A percentile compares a stretch with the other conserved stretches of the same genome.
Conservation (phyloP, 805 yeast species). For the Metschnikowia santaceciliae region DNA sequence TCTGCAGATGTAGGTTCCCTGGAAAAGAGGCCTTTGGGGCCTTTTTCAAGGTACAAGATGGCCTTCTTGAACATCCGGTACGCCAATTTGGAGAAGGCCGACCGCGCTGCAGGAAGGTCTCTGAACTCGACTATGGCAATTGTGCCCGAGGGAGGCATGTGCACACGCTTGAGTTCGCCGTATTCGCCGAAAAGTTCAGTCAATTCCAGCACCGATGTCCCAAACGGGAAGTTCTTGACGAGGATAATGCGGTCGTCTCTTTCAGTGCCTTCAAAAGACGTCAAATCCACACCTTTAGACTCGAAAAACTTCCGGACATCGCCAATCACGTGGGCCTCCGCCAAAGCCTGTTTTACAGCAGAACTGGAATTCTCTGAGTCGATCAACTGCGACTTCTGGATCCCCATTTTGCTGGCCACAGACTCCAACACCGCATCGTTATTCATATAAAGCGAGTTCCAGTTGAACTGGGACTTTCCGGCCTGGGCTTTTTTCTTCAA, state of each 20-base stretch:
- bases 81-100: conserved; percentile 84
- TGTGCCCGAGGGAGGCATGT: conserved; percentile 96
- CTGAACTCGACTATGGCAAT: conserved; percentile 90
- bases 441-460: conserved; percentile 93
- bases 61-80: conserved; percentile 85
- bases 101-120: conserved; percentile 77
- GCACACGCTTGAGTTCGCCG: conserved; percentile 74
- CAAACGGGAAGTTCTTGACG: conserved; percentile 87
- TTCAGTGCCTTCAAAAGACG: conserved; percentile 60
- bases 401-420: conserved; percentile 80
- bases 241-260: conserved; percentile 77
- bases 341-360: conserved; percentile 94
- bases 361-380: conserved; percentile 84
- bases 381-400: conserved; percentile 75
- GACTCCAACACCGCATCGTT: conserved; percentile 89
- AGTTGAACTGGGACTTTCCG: conserved; percentile 78
- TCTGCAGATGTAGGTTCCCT: conserved; percentile 48
- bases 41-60: conserved; percentile 87
- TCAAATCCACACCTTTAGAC: conserved; percentile 76
- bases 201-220: conserved; percentile 75
- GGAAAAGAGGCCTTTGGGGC: conserved; percentile 78
- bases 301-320: conserved; percentile 88
- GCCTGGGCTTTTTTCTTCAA: conserved; percentile 82
- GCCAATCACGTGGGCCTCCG: conserved; percentile 93
- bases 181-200: conserved; percentile 75